Percentiles rank a stretch among this genome's conserved stretches.
Evolutionary conservation across 345 rosid species (phyloP).

Genomic region (Cardamine occulta): DNA sequence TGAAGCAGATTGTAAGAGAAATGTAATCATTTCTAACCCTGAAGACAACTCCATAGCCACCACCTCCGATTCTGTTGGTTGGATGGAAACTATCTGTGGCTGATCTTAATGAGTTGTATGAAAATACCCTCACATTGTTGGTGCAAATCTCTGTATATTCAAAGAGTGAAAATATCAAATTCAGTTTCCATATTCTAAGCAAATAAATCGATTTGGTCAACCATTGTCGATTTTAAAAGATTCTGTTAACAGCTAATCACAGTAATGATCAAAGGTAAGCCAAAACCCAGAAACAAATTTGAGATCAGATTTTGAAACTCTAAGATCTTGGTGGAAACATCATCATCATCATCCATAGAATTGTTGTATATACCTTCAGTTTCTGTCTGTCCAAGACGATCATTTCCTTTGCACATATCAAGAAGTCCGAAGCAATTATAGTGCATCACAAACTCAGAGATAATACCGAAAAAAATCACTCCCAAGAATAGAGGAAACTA

Average conservation of each 20-base stretch:
- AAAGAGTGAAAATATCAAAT: slow-evolving; percentile 33
- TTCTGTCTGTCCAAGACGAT: slow-evolving; percentile 38
- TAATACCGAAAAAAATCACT: slow-evolving; percentile 11
- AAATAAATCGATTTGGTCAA: slow-evolving; percentile 19
- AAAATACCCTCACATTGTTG: slow-evolving; percentile 68
- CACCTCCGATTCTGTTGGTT: slow-evolving; percentile 69
- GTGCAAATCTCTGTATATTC: slow-evolving; percentile 60
- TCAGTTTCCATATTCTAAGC: not conserved
- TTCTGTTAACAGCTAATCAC: not conserved
- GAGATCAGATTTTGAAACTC: not conserved
- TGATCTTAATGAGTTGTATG: slow-evolving; percentile 75
- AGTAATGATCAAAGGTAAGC: not conserved
- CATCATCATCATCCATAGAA: slow-evolving; percentile 7
- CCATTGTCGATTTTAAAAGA: slow-evolving; percentile 13
- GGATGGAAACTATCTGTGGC: slow-evolving; percentile 74
- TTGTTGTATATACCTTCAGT: slow-evolving; percentile 53
- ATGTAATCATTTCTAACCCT: slow-evolving; percentile 55
- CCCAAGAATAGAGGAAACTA: slow-evolving; percentile 14
- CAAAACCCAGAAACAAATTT: not conserved
- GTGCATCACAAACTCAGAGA: slow-evolving; percentile 52
- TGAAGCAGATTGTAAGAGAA: slow-evolving; percentile 11
- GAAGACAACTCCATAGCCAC: slow-evolving; percentile 90
- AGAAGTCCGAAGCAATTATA: slow-evolving; percentile 56
- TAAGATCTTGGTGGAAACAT: not conserved
- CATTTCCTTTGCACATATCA: slow-evolving; percentile 47